phyloP scores from a whole-genome alignment of 2,329 filamentous ascomycete genomes.

The Alternaria ventricosa region DNA sequence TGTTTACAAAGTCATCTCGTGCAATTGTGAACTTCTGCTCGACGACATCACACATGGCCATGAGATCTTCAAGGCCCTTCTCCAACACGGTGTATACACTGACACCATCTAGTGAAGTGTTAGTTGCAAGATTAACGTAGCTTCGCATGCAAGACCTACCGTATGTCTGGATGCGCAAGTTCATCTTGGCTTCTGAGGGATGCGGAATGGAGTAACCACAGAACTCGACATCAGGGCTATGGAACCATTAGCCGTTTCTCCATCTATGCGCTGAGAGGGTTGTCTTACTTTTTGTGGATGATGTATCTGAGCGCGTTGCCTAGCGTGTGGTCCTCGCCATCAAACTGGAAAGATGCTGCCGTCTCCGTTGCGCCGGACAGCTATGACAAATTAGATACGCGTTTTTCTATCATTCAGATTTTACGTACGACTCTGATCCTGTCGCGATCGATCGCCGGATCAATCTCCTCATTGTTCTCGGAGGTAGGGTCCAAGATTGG shows the following conservation, averaged over 20 bases:
- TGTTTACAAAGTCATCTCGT: conserved; percentile 64
- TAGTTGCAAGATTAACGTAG: background rate
- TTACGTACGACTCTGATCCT: conserved; percentile 54
- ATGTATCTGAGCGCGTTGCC: conserved; percentile 94
- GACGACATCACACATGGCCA: conserved; percentile 91
- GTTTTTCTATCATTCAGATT: background rate
- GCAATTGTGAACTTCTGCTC: conserved; percentile 83
- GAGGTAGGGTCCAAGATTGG: conserved; percentile 34
- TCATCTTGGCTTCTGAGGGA: conserved; percentile 95
- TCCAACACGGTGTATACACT: conserved; percentile 84
- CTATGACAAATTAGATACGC: conserved; percentile 55
- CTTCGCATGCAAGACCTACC: conserved; percentile 59
- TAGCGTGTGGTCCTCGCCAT: conserved; percentile 91
- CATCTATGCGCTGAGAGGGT: background rate
- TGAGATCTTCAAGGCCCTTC: conserved; percentile 87
- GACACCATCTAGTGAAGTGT: conserved; percentile 67
- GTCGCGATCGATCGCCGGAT: conserved; percentile 49
- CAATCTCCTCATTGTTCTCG: conserved; percentile 37
- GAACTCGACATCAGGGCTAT: conserved; percentile 92
- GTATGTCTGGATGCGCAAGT: conserved; percentile 95
- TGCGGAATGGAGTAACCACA: conserved; percentile 98
- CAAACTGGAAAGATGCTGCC: conserved; percentile 93
- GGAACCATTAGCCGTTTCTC: background rate
- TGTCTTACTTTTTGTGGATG: conserved; percentile 94
- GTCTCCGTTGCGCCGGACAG: conserved; percentile 82